Conservation (phyloP, 495 filamentous ascomycete species). For the Chaetomium tenue region DNA sequence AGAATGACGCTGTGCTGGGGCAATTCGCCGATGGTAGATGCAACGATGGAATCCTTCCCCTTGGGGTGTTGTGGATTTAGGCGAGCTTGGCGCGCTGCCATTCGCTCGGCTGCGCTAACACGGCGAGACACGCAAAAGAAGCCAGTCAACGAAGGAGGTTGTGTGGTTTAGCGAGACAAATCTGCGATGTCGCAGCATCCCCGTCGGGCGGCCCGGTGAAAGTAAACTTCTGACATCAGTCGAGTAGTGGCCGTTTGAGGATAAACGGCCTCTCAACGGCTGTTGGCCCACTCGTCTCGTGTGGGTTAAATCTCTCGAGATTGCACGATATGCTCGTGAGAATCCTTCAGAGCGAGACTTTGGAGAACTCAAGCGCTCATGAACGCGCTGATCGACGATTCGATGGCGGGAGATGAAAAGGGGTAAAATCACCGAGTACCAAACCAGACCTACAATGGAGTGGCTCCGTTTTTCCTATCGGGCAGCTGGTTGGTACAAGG, state of each 20-base stretch:
- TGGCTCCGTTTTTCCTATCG: slow-evolving; percentile 1
- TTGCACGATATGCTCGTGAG: neutral
- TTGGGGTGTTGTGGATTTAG: neutral
- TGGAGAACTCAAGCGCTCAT: neutral
- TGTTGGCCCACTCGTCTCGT: neutral
- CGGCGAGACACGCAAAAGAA: neutral
- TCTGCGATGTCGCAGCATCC: neutral
- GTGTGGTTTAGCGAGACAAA: too few species aligned
- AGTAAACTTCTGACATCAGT: slow-evolving; percentile 4
- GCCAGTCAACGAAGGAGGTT: too few species aligned
- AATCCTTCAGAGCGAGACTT: neutral
- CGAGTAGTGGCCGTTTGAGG: neutral
- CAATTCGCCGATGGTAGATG: slow-evolving; percentile 11
- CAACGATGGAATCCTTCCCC: slow-evolving; percentile 3
- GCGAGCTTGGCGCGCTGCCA: neutral
- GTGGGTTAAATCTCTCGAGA: neutral
- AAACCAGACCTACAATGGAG: neutral
- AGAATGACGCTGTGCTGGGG: slow-evolving; percentile 5
- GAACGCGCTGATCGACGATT: neutral
- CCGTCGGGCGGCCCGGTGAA: neutral
- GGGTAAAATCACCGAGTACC: neutral
- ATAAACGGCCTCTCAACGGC: neutral
- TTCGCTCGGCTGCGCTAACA: neutral
- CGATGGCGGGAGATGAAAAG: neutral
- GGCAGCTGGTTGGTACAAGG: neutral